Percentiles rank a stretch among this genome's conserved stretches.
phyloP scores from a whole-genome alignment of 768 basidiomycete genomes.

The Amanita fuliginea region DNA sequence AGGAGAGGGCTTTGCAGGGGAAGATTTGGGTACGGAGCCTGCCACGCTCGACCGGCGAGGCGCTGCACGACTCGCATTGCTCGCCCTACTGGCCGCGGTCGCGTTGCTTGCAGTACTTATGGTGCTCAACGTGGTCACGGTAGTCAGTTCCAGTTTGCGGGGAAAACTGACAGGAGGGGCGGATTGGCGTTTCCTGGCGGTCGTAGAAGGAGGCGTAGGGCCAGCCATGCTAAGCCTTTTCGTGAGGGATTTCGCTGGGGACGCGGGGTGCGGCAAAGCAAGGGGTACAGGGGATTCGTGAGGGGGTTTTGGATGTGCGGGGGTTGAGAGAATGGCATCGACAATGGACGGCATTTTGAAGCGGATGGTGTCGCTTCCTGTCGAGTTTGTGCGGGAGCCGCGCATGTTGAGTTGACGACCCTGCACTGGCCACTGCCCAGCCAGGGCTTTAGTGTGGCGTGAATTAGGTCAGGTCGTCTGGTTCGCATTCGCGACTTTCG shows the following conservation, averaged over 20 bases:
- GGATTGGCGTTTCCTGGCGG: constrained; percentile 2
- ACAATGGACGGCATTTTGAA: constrained; percentile 5
- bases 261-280: constrained; percentile 20
- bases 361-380: too few species aligned
- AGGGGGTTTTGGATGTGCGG: constrained; percentile 26
- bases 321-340: constrained; percentile 2
- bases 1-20: background rate
- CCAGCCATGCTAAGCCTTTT: constrained; percentile 17
- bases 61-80: constrained; percentile 4
- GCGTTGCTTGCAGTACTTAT: constrained; percentile 11
- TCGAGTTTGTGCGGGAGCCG: too few species aligned
- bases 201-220: constrained; percentile 22
- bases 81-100: background rate
- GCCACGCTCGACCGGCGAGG: constrained; percentile 9
- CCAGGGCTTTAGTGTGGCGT: too few species aligned
- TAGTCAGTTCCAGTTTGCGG: background rate
- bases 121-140: background rate
- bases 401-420: too few species aligned
- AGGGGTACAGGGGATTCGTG: constrained; percentile 42
- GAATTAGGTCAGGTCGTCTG: too few species aligned
- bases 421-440: too few species aligned
- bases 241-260: constrained; percentile 18
- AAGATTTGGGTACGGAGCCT: constrained; percentile 12
- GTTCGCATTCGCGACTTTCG: too few species aligned
- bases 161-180: background rate